Percentiles rank a stretch among this genome's conserved stretches.
Conservation (phyloP, 2,329 filamentous ascomycete species). For the Didymella exigua region DNA sequence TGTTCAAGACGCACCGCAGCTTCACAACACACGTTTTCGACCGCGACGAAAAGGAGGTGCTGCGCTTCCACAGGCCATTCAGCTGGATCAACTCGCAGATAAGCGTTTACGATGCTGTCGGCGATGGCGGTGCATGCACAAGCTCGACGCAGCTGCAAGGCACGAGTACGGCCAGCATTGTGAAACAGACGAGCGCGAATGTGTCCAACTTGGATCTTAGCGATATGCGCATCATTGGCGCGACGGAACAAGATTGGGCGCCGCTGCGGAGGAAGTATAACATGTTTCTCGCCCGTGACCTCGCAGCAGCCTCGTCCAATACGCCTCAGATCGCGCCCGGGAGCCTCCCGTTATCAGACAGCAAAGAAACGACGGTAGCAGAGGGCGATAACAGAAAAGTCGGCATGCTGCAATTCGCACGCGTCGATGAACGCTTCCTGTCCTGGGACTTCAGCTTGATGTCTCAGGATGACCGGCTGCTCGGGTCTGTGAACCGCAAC, state of each 20-base stretch:
- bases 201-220: slow-evolving; percentile 60
- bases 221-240: slow-evolving; percentile 67
- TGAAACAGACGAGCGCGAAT: slow-evolving; percentile 55
- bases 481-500: slow-evolving; percentile 68
- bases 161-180: slow-evolving; percentile 51
- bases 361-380: slow-evolving; percentile 54
- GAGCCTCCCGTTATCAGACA: slow-evolving; percentile 55
- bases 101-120: slow-evolving; percentile 45
- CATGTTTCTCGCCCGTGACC: slow-evolving; percentile 63
- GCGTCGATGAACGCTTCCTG: slow-evolving; percentile 66
- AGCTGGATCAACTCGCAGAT: slow-evolving; percentile 66
- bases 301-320: slow-evolving; percentile 47
- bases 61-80: slow-evolving; percentile 67
- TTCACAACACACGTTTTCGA: slow-evolving; percentile 72
- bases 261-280: slow-evolving; percentile 68
- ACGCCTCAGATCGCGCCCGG: slow-evolving; percentile 51
- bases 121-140: slow-evolving; percentile 37
- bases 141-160: slow-evolving; percentile 53
- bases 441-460: slow-evolving; percentile 69
- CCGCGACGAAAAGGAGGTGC: slow-evolving; percentile 62
- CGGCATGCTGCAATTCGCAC: slow-evolving; percentile 65
- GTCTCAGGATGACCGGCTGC: slow-evolving; percentile 55
- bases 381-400: slow-evolving; percentile 46
- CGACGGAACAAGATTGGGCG: slow-evolving; percentile 69
- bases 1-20: slow-evolving; percentile 65